Base-by-base conservation (phyloP, 2,329 filamentous ascomycete species). In the Penicillium freii region DNA sequence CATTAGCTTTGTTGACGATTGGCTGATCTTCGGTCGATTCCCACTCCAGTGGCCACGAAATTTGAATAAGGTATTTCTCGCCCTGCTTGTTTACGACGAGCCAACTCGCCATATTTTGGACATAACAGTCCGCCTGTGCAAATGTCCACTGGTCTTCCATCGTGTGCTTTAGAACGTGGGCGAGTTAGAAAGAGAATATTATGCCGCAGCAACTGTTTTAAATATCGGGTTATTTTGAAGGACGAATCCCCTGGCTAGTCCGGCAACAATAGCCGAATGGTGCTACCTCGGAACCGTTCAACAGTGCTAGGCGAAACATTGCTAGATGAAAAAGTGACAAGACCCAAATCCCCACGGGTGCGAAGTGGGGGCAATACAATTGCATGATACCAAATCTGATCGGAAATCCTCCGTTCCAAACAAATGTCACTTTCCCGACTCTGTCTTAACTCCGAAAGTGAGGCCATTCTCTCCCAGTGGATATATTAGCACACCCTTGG, bases 31-130 rank as follows among this genome's bases (percentile, higher is more conserved):
- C 36, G 10, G 33, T 57, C 3, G 46, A 52, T 34, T 57, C 39
- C 68, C 66, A 70, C 31, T 39, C 51, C 13, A 69, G 59, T 4
- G 68, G 68, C 68, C 68, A 70, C 4, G 66, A 66, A 11, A 66
- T 51, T 29, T 69, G 64, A 9, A 69, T 63, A 27, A 65, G 56
- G 55, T 69, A 69, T 6, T 54, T 43, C 15, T 58, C 43, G 1
- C 54, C 19, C 3, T 55, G 29, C 17, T 49, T 25, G 21, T 36
- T 58, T 17, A 48, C 48, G 8, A 62, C 52, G 5, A 51, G 34
- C 62, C 63, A 66, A 2, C 51, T 51, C n/a, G 56, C 56, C 27
- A 54, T 61, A 38, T 64, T 63, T 15, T 36, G 57, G 11, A 50
- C 29, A n/a, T 31, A 19, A 5, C 54, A 54, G 13, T 50, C 38